Conservation (phyloP, 73 alveolate species). For the Tetrahymena malaccensis region DNA sequence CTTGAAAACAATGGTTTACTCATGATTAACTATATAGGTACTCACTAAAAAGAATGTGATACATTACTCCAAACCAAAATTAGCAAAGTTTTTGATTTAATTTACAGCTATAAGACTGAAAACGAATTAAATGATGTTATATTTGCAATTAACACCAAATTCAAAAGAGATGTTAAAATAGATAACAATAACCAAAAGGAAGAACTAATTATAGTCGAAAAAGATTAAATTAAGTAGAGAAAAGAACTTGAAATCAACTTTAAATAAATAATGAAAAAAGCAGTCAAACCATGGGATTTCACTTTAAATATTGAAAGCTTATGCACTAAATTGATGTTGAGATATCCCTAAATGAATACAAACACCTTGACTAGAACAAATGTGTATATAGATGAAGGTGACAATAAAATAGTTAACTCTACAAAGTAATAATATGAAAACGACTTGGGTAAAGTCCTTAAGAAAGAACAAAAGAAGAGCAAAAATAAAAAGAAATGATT, state of each 20-base stretch:
- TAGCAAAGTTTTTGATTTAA: not conserved
- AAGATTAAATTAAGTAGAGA: not conserved
- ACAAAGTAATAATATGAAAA: not conserved
- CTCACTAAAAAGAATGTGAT: not conserved
- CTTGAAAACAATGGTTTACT: not conserved
- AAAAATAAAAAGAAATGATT: not conserved
- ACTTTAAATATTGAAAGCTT: not conserved
- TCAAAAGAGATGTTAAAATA: not conserved
- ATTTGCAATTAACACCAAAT: not conserved
- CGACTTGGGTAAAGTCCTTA: not conserved
- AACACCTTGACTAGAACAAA: not conserved
- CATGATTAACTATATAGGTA: not conserved
- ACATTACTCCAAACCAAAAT: not conserved
- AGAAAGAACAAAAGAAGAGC: not conserved
- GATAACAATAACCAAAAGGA: not conserved
- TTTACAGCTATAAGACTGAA: not conserved
- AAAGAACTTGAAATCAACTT: not conserved
- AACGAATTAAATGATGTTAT: not conserved
- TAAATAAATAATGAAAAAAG: not conserved
- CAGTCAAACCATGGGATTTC: not conserved
- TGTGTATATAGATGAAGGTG: not conserved
- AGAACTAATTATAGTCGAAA: not conserved
- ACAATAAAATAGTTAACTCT: not conserved
- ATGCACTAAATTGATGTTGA: not conserved
- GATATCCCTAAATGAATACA: not conserved